Conservation (phyloP, 2,329 filamentous ascomycete species). For the Neonectria magnoliae region DNA sequence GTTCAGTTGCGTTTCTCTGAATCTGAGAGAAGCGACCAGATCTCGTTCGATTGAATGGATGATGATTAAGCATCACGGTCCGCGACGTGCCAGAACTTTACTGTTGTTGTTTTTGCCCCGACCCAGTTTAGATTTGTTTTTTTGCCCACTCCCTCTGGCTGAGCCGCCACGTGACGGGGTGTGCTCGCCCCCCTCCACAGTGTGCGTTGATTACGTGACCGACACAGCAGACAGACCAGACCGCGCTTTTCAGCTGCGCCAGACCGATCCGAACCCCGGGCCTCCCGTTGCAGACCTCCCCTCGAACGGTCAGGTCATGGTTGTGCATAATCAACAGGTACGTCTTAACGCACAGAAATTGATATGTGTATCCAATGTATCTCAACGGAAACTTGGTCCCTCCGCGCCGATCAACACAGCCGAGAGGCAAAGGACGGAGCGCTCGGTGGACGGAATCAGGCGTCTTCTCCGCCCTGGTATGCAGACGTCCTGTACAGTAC, state of each 20-base stretch:
- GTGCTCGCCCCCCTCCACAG: neutral
- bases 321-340: neutral
- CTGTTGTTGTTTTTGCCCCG: slow-evolving; percentile 12
- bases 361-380: neutral
- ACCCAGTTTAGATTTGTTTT: slow-evolving; percentile 3
- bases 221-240: neutral
- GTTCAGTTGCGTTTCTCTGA: too few species aligned
- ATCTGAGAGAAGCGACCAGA: neutral
- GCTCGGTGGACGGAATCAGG: neutral
- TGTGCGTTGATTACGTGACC: slow-evolving; percentile 18
- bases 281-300: slow-evolving; percentile 25
- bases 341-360: neutral
- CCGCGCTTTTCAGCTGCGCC: neutral
- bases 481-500: neutral
- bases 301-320: neutral
- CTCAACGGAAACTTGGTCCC: neutral
- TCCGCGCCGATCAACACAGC: neutral
- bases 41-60: neutral
- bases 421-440: neutral
- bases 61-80: slow-evolving; percentile 6
- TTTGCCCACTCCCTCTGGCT: neutral
- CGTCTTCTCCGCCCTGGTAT: neutral
- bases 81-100: slow-evolving; percentile 14
- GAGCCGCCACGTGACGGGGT: slow-evolving; percentile 13
- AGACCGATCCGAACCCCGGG: neutral